phyloP scores from a whole-genome alignment of 345 rosid species.

The Eucalyptus regnans region DNA sequence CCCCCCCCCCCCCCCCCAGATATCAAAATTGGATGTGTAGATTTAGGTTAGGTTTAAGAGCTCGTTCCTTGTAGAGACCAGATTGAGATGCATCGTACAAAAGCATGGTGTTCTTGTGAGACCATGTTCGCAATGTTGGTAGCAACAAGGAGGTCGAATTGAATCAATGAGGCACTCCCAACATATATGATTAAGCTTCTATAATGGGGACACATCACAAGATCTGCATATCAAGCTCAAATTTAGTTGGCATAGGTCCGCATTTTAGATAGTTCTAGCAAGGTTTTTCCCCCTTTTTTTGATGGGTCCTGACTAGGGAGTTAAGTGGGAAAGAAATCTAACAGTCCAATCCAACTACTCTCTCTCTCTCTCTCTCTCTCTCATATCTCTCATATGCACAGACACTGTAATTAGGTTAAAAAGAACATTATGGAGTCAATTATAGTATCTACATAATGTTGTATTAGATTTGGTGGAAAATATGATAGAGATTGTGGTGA shows the following conservation, averaged over 20 bases:
- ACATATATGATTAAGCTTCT: background rate
- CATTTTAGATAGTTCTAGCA: background rate
- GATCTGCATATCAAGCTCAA: background rate
- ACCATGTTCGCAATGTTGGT: background rate
- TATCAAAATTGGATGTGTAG: background rate
- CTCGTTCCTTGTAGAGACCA: background rate
- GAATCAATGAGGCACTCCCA: background rate
- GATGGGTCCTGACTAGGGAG: background rate
- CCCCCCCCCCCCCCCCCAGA: background rate
- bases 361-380: background rate
- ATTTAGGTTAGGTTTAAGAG: background rate
- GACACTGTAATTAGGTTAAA: background rate
- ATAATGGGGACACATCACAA: background rate
- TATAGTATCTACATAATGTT: background rate
- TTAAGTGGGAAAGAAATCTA: background rate
- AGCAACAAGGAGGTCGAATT: background rate
- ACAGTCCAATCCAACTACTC: background rate
- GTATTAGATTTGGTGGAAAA: background rate
- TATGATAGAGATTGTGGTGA: background rate
- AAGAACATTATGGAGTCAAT: background rate
- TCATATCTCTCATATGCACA: background rate
- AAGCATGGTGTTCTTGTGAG: background rate
- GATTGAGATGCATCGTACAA: background rate
- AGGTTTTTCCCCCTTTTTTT: background rate
- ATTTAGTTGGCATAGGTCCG: background rate